phyloP scores from a whole-genome alignment of 192 early-diverging fungal species.

The Coemansia sp. region DNA sequence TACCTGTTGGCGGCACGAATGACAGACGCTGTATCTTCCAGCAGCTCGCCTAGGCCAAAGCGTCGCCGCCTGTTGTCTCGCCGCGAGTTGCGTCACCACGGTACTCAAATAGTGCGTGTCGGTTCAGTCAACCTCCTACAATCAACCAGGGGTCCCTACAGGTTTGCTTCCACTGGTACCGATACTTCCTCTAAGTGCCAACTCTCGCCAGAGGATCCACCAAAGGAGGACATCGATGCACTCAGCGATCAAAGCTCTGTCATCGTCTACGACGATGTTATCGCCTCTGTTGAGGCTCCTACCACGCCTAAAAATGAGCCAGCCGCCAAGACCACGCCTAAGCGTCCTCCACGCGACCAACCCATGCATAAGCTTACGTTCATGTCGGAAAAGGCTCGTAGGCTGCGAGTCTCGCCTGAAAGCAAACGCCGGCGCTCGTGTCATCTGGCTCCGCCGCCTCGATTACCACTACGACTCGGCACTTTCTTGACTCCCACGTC shows the following conservation, averaged over 20 bases:
- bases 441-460: neutral
- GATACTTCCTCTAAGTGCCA: neutral
- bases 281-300: neutral
- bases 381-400: slow-evolving; percentile 19
- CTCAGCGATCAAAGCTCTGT: neutral
- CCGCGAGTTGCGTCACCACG: slow-evolving; percentile 33
- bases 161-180: slow-evolving; percentile 7
- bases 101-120: slow-evolving; percentile 34
- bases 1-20: neutral
- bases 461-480: neutral
- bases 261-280: neutral
- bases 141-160: slow-evolving; percentile 22
- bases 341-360: neutral
- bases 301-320: neutral
- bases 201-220: neutral
- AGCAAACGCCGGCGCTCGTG: neutral
- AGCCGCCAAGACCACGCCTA: neutral
- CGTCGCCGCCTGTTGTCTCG: slow-evolving; percentile 34
- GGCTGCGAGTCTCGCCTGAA: slow-evolving; percentile 21
- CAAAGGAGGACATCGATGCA: neutral
- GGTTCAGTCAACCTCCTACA: slow-evolving; percentile 33
- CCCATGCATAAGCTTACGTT: slow-evolving; percentile 18
- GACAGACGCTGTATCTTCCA: neutral
- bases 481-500: slow-evolving; percentile 6
- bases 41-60: neutral